Evolutionary conservation across 1,284 basidiomycete genomes (phyloP), one percentile per base, ranked within the genome.

Genomic region (Rhodotorula sp.): DNA sequence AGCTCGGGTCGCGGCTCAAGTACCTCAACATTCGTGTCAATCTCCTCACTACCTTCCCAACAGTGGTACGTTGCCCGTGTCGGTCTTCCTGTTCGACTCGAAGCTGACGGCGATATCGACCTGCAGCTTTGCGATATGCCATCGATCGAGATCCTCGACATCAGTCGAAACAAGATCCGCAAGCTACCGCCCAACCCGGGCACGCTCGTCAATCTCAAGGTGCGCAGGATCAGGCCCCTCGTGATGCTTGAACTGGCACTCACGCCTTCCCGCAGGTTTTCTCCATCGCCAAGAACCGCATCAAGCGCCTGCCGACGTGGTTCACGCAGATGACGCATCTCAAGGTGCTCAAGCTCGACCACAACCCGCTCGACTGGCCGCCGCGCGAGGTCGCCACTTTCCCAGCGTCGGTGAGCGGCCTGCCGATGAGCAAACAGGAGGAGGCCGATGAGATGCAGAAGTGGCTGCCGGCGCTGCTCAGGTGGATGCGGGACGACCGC

Each of bases 1-100:
- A 89, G 52, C 84, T 98, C 60, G 77, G 78, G 16, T 87, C 87
- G 69, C 88, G 88, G 73, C 85, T 99, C 62, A 85, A 95, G 74
- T 99, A 99, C 81, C 87, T 99, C 68, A 98, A 97, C 81, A 86
- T 99, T 71, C 91, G 92, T 82, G 90, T 90, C 78, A 98, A 98
- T 80, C 86, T 85, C 67, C 89, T 99, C 78, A 86, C 89, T 1
- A 85, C 86, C 23, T 92, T 99, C 78, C 96, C 96, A 16, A 86
- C 89, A 72, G 91, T 93, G 67, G 93, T 96, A 80, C 79, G 92
- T 87, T 61, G 14, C 25, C 45, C 44, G 71, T 41, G 68, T 19
- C 16, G 45, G 21, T 48, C 13, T 55, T 44, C 53, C 5, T 9
- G 45, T 56, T 27, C 48, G 49, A 27, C 45, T 2, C 34, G 66